phyloP scores from a whole-genome alignment of 2,329 filamentous ascomycete genomes.

The Xylaria digitata region DNA sequence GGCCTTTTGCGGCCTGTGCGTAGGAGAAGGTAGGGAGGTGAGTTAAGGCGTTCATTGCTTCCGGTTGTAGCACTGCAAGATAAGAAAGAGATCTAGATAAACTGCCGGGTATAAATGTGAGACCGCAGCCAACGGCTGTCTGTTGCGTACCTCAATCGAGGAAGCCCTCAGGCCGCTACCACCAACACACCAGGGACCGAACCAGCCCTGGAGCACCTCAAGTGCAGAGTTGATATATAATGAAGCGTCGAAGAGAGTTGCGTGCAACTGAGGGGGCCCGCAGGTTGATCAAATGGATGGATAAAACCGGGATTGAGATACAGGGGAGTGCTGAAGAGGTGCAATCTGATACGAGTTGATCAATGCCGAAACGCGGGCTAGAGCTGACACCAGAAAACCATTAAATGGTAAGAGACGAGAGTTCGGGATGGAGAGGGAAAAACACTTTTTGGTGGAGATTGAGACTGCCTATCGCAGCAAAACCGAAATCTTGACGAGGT shows the following conservation, averaged over 20 bases:
- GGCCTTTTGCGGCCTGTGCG: conserved; percentile 92
- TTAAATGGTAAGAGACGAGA: conserved; percentile 13
- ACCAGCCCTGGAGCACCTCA: conserved; percentile 45
- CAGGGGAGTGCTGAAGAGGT: neutral
- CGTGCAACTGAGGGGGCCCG: conserved; percentile 18
- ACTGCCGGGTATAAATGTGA: conserved; percentile 37
- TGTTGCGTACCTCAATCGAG: conserved; percentile 44
- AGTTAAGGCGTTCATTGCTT: conserved; percentile 58
- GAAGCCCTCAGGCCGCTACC: conserved; percentile 44
- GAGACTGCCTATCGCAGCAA: conserved; percentile 41
- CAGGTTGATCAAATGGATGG: conserved; percentile 7
- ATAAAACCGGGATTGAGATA: neutral
- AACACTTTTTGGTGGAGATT: conserved; percentile 32
- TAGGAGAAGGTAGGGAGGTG: conserved; percentile 79
- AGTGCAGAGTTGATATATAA: conserved; percentile 36
- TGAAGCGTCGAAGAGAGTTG: conserved; percentile 33
- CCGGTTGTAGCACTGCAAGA: conserved; percentile 33
- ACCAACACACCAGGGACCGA: conserved; percentile 44
- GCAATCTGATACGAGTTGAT: conserved; percentile 21
- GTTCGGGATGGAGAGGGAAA: conserved; percentile 10
- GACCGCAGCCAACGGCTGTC: conserved; percentile 38
- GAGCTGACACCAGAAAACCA: conserved; percentile 8
- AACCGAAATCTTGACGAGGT: conserved; percentile 40
- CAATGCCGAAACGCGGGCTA: conserved; percentile 25
- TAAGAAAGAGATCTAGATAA: conserved; percentile 25